phyloP scores from a whole-genome alignment of 805 yeast species.

The Pichia deserticola region DNA sequence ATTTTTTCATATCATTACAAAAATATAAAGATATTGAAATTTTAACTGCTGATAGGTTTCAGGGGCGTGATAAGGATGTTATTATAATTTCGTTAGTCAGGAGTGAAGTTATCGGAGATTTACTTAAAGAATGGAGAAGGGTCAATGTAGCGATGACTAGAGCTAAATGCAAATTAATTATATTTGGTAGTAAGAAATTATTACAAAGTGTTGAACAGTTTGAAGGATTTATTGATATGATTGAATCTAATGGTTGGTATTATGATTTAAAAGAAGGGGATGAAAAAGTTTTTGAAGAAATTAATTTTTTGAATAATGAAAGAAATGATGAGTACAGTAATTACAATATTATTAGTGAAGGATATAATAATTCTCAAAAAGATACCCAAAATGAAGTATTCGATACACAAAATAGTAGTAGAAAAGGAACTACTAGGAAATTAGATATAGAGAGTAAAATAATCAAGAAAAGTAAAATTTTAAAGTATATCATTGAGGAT shows the following conservation, averaged over 20 bases:
- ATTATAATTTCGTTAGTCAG: slow-evolving; percentile 85
- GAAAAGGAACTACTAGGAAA: neutral
- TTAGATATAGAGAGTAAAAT: slow-evolving; percentile 2
- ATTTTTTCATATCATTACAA: slow-evolving; percentile 30
- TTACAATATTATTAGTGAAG: too few relatives aligned
- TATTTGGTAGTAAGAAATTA: slow-evolving; percentile 72
- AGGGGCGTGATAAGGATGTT: slow-evolving; percentile 93
- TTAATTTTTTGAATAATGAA: slow-evolving; percentile 2
- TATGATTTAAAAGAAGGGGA: slow-evolving; percentile 45
- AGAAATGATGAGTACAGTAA: too few relatives aligned
- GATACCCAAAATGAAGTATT: too few relatives aligned
- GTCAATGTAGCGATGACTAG: slow-evolving; percentile 93
- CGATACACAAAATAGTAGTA: neutral
- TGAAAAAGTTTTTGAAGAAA: slow-evolving; percentile 14
- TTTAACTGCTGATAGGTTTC: slow-evolving; percentile 91
- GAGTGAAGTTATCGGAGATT: slow-evolving; percentile 73
- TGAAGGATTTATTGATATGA: slow-evolving; percentile 51
- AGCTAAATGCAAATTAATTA: slow-evolving; percentile 73
- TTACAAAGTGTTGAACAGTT: slow-evolving; percentile 45
- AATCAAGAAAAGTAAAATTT: slow-evolving; percentile 2
- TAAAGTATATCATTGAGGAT: slow-evolving; percentile 6
- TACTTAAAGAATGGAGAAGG: slow-evolving; percentile 83
- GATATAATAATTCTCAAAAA: too few relatives aligned
- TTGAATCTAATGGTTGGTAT: slow-evolving; percentile 57
- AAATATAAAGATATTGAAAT: slow-evolving; percentile 50